phyloP scores from a whole-genome alignment of 495 filamentous ascomycete species.

The Xylaria cubensis region DNA sequence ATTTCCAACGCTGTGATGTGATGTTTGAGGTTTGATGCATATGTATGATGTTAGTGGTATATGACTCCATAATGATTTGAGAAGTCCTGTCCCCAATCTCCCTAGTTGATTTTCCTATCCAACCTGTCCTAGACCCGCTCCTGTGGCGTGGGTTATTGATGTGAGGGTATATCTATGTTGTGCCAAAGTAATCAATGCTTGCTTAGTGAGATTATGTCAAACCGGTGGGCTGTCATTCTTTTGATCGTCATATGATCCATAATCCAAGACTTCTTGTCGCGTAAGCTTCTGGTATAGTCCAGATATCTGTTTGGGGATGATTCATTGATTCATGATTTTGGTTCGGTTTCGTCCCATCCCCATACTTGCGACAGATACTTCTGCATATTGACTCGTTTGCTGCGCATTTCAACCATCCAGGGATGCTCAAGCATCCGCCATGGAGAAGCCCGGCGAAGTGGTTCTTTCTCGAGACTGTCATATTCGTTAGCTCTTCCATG shows the following conservation, averaged over 20 bases:
- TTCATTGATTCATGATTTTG: constrained; percentile 27
- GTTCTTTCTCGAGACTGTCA: constrained; percentile 90
- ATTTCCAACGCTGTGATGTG: not conserved
- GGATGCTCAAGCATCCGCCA: constrained; percentile 99
- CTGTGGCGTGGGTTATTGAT: not conserved
- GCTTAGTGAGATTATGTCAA: constrained; percentile 8
- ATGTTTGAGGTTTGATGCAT: constrained; percentile 4
- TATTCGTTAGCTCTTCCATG: constrained; percentile 20
- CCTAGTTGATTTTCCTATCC: constrained; percentile 6
- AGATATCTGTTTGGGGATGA: not conserved
- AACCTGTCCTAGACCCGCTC: not conserved
- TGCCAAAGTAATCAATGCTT: constrained; percentile 4
- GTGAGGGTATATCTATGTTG: constrained; percentile 1
- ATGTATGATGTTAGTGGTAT: not conserved
- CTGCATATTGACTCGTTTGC: constrained; percentile 95
- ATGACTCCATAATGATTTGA: not conserved
- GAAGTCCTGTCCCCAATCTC: not conserved
- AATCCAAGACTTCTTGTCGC: not conserved
- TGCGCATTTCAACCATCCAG: constrained; percentile 95
- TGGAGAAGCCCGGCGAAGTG: constrained; percentile 81
- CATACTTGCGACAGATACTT: constrained; percentile 91
- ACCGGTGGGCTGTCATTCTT: not conserved
- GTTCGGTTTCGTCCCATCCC: constrained; percentile 76
- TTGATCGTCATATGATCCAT: not conserved
- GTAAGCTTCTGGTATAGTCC: not conserved